Evolutionary conservation across 1,284 basidiomycete genomes (phyloP).

Genomic region (Pascua guehoae): DNA sequence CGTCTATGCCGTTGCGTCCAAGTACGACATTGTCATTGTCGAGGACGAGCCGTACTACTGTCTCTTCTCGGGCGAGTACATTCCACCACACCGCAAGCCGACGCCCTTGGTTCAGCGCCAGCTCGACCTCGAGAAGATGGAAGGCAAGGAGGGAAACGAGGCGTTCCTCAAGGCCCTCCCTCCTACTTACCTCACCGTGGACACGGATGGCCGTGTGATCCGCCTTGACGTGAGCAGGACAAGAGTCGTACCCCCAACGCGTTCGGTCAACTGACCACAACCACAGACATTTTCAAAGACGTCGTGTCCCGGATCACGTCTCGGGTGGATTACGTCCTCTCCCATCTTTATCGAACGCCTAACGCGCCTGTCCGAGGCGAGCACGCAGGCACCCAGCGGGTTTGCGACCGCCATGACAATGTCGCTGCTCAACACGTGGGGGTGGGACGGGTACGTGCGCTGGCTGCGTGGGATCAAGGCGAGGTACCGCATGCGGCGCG

Average conservation of each 20-base stretch:
- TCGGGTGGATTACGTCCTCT: slow-evolving; percentile 69
- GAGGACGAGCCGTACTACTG: slow-evolving; percentile 83
- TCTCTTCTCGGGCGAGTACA: slow-evolving; percentile 43
- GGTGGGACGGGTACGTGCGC: slow-evolving; percentile 64
- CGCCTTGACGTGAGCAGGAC: slow-evolving; percentile 45
- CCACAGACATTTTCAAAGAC: slow-evolving; percentile 68
- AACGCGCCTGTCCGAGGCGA: slow-evolving; percentile 68
- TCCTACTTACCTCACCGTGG: slow-evolving; percentile 65
- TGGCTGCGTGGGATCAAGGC: slow-evolving; percentile 64
- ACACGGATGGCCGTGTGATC: slow-evolving; percentile 46
- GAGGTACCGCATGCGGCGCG: slow-evolving; percentile 45
- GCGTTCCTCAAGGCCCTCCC: slow-evolving; percentile 52
- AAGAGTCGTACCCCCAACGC: background rate
- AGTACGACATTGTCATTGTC: slow-evolving; percentile 70
- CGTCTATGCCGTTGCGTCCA: slow-evolving; percentile 72
- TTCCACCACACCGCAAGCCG: slow-evolving; percentile 5
- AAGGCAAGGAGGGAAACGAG: slow-evolving; percentile 39
- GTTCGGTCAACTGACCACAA: slow-evolving; percentile 6
- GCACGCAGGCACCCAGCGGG: slow-evolving; percentile 69
- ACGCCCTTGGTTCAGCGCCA: slow-evolving; percentile 45
- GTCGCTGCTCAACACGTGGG: slow-evolving; percentile 64
- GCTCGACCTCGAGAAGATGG: slow-evolving; percentile 37
- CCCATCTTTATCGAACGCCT: slow-evolving; percentile 61
- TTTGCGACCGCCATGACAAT: slow-evolving; percentile 62
- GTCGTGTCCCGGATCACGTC: slow-evolving; percentile 68